A percentile compares a stretch with the other conserved stretches of the same genome.
Conservation (phyloP, 805 yeast species). For the Yamadazyma paraphyllophila region DNA sequence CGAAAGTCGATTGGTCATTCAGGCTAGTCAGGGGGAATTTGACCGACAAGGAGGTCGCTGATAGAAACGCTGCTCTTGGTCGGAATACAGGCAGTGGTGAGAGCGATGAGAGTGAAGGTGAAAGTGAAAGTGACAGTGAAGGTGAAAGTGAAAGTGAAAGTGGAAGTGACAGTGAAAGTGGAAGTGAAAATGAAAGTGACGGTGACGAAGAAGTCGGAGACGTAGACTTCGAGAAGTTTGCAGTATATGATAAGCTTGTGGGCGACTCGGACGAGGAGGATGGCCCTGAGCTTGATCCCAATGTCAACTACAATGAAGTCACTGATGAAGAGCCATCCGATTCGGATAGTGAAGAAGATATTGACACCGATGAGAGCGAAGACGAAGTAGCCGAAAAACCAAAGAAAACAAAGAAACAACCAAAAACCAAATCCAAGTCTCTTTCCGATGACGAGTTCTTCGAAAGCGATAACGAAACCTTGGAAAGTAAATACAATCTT, state of each 20-base stretch:
- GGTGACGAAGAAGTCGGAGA: conserved; percentile 16
- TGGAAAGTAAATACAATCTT: conserved; percentile 33
- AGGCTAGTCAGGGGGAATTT: conserved; percentile 48
- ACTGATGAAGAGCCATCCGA: conserved; percentile 65
- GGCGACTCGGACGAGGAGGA: conserved; percentile 26
- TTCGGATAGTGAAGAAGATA: conserved; percentile 28
- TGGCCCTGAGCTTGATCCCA: conserved; percentile 29
- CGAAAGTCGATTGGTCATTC: conserved; percentile 44
- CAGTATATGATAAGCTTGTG: conserved; percentile 39
- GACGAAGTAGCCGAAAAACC: conserved; percentile 10
- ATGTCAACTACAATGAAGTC: conserved; percentile 52
- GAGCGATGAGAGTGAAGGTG: conserved; percentile 20
- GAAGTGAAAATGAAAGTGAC: conserved; percentile 6
- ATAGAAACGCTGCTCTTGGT: conserved; percentile 18
- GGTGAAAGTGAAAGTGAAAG: conserved; percentile 17
- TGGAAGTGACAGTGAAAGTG: conserved; percentile 4
- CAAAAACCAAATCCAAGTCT: conserved; percentile 10
- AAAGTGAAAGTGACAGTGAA: conserved; percentile 20
- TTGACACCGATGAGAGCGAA: conserved; percentile 14
- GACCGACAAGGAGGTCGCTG: conserved; percentile 33
- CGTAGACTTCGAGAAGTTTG: conserved; percentile 28
- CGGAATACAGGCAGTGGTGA: conserved; percentile 8
- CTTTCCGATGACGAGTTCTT: conserved; percentile 40
- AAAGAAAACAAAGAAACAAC: not conserved
- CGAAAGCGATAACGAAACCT: conserved; percentile 17